phyloP scores from a whole-genome alignment of 345 rosid genomes.

The Brassica nigra region DNA sequence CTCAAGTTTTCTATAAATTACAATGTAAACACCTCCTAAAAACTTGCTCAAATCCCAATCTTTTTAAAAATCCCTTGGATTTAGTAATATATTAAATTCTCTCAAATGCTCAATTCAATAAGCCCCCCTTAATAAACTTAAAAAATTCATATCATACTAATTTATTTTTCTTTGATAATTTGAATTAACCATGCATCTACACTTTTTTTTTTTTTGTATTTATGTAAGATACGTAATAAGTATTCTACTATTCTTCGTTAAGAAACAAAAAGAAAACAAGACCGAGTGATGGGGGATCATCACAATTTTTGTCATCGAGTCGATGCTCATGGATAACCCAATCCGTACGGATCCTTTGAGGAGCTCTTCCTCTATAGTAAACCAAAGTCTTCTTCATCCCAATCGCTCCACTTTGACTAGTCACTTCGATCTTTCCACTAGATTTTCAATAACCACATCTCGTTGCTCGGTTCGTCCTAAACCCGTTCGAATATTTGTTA shows the following conservation, averaged over 20 bases:
- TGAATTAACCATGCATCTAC: no score
- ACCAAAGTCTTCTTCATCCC: conserved; percentile 98
- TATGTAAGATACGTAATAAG: not conserved
- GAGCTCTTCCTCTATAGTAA: conserved; percentile 86
- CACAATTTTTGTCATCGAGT: conserved; percentile 80
- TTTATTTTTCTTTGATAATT: no score
- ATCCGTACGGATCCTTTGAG: conserved; percentile 84
- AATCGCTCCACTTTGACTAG: conserved; percentile 61
- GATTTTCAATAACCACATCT: conserved; percentile 93
- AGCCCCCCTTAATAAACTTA: no score
- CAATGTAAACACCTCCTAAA: no score
- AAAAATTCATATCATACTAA: no score
- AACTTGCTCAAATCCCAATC: no score
- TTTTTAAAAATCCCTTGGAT: no score
- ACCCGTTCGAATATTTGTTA: conserved; percentile 78
- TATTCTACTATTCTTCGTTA: not conserved
- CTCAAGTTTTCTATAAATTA: no score
- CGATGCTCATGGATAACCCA: conserved; percentile 98
- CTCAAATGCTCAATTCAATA: no score
- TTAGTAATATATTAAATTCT: no score
- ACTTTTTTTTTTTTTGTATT: not conserved
- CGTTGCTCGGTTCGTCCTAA: conserved; percentile 85
- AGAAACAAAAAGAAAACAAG: conserved; percentile 9
- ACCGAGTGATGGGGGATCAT: conserved; percentile 42
- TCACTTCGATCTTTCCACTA: conserved; percentile 78